Percentiles rank a stretch among this genome's conserved stretches.
Evolutionary conservation across 2,329 filamentous ascomycete genomes (phyloP).

Genomic region (Hymenoscyphus fructigenus): DNA sequence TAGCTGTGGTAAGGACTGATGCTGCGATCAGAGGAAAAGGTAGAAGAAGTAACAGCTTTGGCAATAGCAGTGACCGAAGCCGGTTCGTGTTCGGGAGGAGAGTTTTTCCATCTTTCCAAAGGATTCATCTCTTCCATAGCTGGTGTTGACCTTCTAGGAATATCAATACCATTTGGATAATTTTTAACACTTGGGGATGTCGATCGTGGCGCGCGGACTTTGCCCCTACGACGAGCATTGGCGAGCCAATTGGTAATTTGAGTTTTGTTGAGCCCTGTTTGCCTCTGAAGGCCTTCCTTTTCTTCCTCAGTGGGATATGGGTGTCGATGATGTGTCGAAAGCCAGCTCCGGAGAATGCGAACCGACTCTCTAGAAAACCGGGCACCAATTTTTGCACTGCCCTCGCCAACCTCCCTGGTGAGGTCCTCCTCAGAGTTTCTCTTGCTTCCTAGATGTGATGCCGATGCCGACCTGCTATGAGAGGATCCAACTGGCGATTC

Average conservation of each 20-base stretch:
- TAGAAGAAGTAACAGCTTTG: slow-evolving; percentile 54
- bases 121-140: slow-evolving; percentile 57
- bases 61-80: slow-evolving; percentile 63
- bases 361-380: slow-evolving; percentile 80
- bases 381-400: slow-evolving; percentile 62
- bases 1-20: slow-evolving; percentile 52
- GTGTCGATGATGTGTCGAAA: slow-evolving; percentile 74
- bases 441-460: slow-evolving; percentile 19
- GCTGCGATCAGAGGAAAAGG: slow-evolving; percentile 53
- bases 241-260: slow-evolving; percentile 94
- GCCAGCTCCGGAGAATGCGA: slow-evolving; percentile 80
- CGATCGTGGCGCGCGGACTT: slow-evolving; percentile 66
- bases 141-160: slow-evolving; percentile 62
- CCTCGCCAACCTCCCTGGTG: slow-evolving; percentile 46
- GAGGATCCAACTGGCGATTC: slow-evolving; percentile 9
- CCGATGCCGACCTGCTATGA: slow-evolving; percentile 19
- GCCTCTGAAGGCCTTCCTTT: slow-evolving; percentile 73
- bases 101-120: slow-evolving; percentile 68
- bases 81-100: slow-evolving; percentile 68
- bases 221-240: slow-evolving; percentile 81
- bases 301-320: slow-evolving; percentile 88
- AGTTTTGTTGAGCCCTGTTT: slow-evolving; percentile 76
- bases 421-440: slow-evolving; percentile 58
- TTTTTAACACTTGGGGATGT: slow-evolving; percentile 66
- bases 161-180: slow-evolving; percentile 67